Percentiles rank a stretch among this genome's conserved stretches.
These are phyloP conservation scores for Westerdykella aurantiaca DNA, from an alignment of 2,329 filamentous ascomycete species.

Conservation along the genomic window DNA sequence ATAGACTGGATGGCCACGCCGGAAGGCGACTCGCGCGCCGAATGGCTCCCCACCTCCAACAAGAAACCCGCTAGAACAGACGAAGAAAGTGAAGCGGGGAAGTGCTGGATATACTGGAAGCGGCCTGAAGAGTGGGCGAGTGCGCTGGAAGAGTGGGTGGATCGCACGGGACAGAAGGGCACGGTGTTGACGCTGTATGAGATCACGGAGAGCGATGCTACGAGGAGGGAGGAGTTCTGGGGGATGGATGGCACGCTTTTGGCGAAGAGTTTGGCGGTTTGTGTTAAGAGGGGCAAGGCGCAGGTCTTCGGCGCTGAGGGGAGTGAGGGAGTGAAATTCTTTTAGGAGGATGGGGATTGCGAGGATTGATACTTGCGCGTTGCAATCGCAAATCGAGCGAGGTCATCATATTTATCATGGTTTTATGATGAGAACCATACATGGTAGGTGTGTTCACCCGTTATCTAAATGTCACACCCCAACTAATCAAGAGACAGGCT, in stretches of 20 bases:
- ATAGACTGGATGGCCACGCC: constrained; percentile 52
- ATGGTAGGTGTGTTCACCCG: too few relatives aligned
- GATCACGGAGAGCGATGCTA: constrained; percentile 78
- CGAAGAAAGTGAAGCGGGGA: constrained; percentile 29
- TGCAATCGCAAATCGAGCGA: too few relatives aligned
- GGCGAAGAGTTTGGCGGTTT: constrained; percentile 67
- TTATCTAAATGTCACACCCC: too few relatives aligned
- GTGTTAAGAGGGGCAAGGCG: constrained; percentile 86
- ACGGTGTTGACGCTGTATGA: constrained; percentile 90
- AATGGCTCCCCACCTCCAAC: constrained; percentile 52
- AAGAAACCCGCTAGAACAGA: constrained; percentile 14
- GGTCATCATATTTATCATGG: too few relatives aligned
- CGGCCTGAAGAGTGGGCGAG: constrained; percentile 87
- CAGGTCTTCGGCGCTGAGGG: constrained; percentile 83
- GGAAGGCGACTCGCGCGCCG: constrained; percentile 52
- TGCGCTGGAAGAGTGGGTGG: constrained; percentile 69
- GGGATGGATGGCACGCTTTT: constrained; percentile 83
- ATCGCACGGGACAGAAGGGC: constrained; percentile 82
- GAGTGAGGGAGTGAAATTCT: constrained; percentile 92
- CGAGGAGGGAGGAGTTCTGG: constrained; percentile 64
- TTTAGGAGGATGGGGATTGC: constrained; percentile 44
- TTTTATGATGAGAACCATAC: too few relatives aligned
- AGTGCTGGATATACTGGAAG: constrained; percentile 75
- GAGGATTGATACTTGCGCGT: too few relatives aligned
- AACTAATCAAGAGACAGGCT: too few relatives aligned